A percentile compares a stretch with the other conserved stretches of the same genome.
Conservation (phyloP, 1,139 yeast genomes). For the Arxiozyma telluris region DNA sequence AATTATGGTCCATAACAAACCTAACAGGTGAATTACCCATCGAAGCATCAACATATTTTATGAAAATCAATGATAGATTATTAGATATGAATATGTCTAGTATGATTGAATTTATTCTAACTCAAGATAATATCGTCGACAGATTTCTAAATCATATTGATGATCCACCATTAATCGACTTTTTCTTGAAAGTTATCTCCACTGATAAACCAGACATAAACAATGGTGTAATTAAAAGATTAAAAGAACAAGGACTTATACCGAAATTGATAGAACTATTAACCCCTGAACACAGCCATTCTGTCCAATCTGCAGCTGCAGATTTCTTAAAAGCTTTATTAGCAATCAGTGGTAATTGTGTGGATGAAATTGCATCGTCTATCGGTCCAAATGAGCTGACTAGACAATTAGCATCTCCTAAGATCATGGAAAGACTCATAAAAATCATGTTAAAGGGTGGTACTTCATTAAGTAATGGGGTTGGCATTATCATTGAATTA, state of each 20-base stretch:
- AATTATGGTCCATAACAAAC: constrained; percentile 75
- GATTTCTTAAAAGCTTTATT: constrained; percentile 91
- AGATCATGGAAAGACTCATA: constrained; percentile 57
- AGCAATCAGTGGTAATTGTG: constrained; percentile 85
- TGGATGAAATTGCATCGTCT: constrained; percentile 61
- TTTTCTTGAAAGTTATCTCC: constrained; percentile 50
- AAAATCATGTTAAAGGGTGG: constrained; percentile 87
- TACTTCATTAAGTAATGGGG: constrained; percentile 88
- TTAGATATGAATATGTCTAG: constrained; percentile 85
- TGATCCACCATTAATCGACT: constrained; percentile 69
- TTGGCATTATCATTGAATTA: constrained; percentile 89
- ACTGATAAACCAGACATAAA: constrained; percentile 59
- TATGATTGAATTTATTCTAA: constrained; percentile 53
- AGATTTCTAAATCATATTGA: constrained; percentile 47
- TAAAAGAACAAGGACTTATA: constrained; percentile 44
- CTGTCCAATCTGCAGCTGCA: constrained; percentile 88
- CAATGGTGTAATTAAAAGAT: constrained; percentile 49
- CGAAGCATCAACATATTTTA: constrained; percentile 74
- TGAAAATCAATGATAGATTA: constrained; percentile 89
- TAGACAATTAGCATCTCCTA: constrained; percentile 74
- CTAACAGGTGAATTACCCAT: constrained; percentile 57
- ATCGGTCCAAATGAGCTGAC: constrained; percentile 96
- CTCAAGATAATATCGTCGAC: constrained; percentile 45
- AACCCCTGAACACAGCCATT: constrained; percentile 41
- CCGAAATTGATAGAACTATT: constrained; percentile 45